A percentile compares a stretch with the other conserved stretches of the same genome.
Evolutionary conservation across 2,329 filamentous ascomycete genomes (phyloP).

Genomic region (Fusarium floridanum): DNA sequence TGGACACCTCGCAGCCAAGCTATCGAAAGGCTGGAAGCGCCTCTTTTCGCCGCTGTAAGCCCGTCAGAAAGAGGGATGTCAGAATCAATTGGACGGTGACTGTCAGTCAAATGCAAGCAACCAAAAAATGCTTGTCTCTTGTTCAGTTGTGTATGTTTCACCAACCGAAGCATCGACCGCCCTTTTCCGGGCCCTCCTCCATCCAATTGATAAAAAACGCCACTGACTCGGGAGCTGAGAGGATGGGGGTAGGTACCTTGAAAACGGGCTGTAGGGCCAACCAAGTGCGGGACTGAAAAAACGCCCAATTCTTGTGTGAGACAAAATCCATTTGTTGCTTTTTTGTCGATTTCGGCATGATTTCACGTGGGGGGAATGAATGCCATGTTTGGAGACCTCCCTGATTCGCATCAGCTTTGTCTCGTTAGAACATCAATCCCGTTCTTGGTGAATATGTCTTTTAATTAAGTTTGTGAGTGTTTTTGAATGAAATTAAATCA

Average conservation of each 20-base stretch:
- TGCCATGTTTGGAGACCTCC: neutral
- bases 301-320: constrained; percentile 1
- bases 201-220: constrained; percentile 16
- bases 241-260: neutral
- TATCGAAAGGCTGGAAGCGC: constrained; percentile 8
- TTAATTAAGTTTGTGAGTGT: neutral
- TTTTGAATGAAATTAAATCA: neutral
- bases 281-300: neutral
- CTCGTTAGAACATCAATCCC: neutral
- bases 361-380: neutral
- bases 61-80: neutral
- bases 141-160: constrained; percentile 38
- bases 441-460: neutral
- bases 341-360: neutral
- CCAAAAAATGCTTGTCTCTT: neutral
- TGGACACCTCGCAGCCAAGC: constrained; percentile 17
- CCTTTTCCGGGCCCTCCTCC: constrained; percentile 1
- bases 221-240: constrained; percentile 16
- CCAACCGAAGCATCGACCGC: constrained; percentile 21
- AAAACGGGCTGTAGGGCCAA: neutral
- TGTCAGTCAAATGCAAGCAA: neutral
- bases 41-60: constrained; percentile 2
- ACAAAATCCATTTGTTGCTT: constrained; percentile 4
- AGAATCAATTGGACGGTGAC: neutral
- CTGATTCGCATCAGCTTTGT: neutral